Conservation (phyloP, 768 basidiomycete genomes). For the Pleurotus djamor region DNA sequence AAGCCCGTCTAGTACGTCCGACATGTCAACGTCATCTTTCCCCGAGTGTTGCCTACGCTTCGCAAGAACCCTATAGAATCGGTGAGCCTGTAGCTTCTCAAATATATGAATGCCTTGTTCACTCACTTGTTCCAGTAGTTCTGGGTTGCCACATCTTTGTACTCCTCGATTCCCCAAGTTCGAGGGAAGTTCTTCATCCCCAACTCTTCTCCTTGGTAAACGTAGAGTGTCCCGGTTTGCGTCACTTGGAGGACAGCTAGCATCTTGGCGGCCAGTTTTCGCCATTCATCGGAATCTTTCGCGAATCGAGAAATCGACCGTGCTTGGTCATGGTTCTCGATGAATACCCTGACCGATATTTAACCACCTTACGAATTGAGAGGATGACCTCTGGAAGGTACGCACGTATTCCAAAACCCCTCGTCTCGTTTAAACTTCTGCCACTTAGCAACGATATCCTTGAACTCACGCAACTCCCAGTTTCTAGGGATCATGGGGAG, state of each 20-base stretch:
- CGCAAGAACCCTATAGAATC: neutral
- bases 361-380: neutral
- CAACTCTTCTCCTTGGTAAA: slow-evolving; percentile 77
- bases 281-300: slow-evolving; percentile 57
- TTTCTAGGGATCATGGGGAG: slow-evolving; percentile 36
- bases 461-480: slow-evolving; percentile 56
- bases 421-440: slow-evolving; percentile 53
- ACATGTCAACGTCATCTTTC: slow-evolving; percentile 52
- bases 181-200: slow-evolving; percentile 65
- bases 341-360: slow-evolving; percentile 39
- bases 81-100: neutral
- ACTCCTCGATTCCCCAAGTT: slow-evolving; percentile 68
- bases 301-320: slow-evolving; percentile 66
- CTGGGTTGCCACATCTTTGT: slow-evolving; percentile 63
- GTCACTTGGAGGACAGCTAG: slow-evolving; percentile 59
- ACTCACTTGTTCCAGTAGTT: slow-evolving; percentile 58
- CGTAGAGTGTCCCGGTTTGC: slow-evolving; percentile 64
- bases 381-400: slow-evolving; percentile 11
- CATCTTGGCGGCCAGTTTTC: slow-evolving; percentile 60
- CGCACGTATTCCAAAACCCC: slow-evolving; percentile 69
- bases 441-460: slow-evolving; percentile 46
- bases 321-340: slow-evolving; percentile 71
- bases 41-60: neutral
- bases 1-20: slow-evolving; percentile 54
- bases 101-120: neutral